Conservation (phyloP, 108 stramenopile species). For the Discostella stelligeroides region DNA sequence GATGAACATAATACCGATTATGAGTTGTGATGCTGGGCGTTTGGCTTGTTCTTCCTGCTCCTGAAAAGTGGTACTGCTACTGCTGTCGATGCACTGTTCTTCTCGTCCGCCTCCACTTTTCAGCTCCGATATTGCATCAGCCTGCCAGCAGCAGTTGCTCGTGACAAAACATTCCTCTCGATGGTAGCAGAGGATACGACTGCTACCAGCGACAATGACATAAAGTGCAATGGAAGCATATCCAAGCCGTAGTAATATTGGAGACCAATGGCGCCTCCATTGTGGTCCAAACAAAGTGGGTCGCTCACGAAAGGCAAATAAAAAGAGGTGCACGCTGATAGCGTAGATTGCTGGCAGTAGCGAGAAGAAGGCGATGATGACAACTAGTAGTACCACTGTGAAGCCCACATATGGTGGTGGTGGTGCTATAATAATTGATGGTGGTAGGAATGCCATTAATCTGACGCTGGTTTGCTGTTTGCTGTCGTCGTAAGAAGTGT, state of each 20-base stretch:
- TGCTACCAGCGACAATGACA: background rate
- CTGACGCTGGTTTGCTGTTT: too few relatives aligned
- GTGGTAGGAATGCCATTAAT: too few relatives aligned
- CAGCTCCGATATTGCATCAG: too few relatives aligned
- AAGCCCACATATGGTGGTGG: too few relatives aligned
- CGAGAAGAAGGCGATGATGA: too few relatives aligned
- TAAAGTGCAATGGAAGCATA: background rate
- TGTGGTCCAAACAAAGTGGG: background rate
- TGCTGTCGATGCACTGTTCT: background rate
- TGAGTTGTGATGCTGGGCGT: background rate
- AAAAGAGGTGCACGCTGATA: constrained; percentile 29
- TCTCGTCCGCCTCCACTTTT: background rate
- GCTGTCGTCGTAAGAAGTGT: too few relatives aligned
- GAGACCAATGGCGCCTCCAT: constrained; percentile 14
- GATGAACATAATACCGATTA: background rate
- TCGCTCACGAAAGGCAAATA: constrained; percentile 34
- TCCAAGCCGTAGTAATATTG: constrained; percentile 16
- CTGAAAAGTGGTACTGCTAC: background rate
- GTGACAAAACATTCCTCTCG: too few relatives aligned
- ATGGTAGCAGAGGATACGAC: background rate
- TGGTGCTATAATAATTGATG: too few relatives aligned
- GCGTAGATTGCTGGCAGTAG: too few relatives aligned
- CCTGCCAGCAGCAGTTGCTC: too few relatives aligned
- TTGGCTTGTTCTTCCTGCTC: background rate
- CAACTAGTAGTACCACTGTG: too few relatives aligned